Conservation (phyloP, 192 early-diverging fungal species). For the Umbelopsis ramanniana region DNA sequence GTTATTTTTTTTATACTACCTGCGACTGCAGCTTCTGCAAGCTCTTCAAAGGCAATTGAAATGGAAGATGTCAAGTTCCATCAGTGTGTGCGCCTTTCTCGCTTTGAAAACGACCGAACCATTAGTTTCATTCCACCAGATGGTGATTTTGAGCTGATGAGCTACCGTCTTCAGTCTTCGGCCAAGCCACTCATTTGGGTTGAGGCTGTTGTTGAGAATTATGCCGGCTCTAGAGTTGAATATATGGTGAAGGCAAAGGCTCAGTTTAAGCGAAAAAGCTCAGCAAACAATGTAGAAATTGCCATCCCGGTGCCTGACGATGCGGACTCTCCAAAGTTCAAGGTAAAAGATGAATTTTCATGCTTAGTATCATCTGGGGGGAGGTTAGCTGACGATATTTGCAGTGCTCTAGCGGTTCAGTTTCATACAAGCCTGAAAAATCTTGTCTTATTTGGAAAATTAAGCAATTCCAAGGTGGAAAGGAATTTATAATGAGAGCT, state of each 20-base stretch:
- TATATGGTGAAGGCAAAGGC: constrained; percentile 97
- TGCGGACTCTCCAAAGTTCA: constrained; percentile 96
- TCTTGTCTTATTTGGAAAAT: constrained; percentile 97
- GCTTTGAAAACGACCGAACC: constrained; percentile 88
- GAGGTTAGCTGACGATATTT: not conserved
- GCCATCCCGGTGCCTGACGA: constrained; percentile 97
- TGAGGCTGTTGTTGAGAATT: constrained; percentile 82
- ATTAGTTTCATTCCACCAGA: constrained; percentile 89
- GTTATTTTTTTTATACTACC: too few relatives aligned
- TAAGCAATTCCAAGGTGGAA: constrained; percentile 97
- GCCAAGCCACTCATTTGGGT: constrained; percentile 85
- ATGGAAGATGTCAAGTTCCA: constrained; percentile 94
- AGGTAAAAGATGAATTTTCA: constrained; percentile 49
- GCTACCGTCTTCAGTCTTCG: constrained; percentile 83
- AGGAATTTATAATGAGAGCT: constrained; percentile 91
- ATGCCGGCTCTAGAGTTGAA: constrained; percentile 92
- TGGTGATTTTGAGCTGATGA: constrained; percentile 78
- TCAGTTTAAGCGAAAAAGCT: constrained; percentile 96
- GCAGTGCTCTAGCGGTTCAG: constrained; percentile 83
- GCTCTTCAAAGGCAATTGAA: constrained; percentile 72
- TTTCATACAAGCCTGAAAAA: constrained; percentile 92
- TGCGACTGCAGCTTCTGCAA: constrained; percentile 10
- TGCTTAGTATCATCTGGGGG: not conserved
- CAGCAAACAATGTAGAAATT: constrained; percentile 98
- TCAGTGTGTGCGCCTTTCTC: constrained; percentile 86